These are phyloP conservation scores for Cenococcum geophilum DNA, from an alignment of 495 filamentous ascomycete genomes.

Conservation along the genomic window DNA sequence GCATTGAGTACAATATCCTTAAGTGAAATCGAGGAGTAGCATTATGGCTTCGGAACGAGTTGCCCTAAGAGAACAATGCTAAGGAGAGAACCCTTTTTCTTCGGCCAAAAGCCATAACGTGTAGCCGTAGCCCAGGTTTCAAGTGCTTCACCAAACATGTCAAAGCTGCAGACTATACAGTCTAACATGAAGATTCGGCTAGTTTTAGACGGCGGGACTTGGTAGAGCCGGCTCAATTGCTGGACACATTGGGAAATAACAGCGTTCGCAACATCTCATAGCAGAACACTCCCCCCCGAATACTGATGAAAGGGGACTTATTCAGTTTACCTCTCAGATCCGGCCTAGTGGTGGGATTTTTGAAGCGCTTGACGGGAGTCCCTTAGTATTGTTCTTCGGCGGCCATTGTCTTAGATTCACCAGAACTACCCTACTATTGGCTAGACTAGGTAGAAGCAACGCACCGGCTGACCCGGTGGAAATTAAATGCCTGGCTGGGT, in stretches of 20 bases:
- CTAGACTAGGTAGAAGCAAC: background rate
- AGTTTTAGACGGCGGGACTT: too few species aligned
- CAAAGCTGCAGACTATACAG: too few species aligned
- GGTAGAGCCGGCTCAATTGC: too few species aligned
- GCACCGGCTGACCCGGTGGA: background rate
- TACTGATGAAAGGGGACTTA: background rate
- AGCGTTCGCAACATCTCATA: too few species aligned
- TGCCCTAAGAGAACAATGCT: background rate
- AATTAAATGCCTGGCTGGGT: too few species aligned
- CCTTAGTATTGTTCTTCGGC: conserved; percentile 26
- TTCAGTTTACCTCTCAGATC: background rate
- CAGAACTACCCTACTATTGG: background rate
- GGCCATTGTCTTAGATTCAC: conserved; percentile 2
- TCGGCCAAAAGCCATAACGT: background rate
- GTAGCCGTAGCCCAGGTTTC: background rate
- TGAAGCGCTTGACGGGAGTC: conserved; percentile 1
- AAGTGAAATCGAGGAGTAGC: background rate
- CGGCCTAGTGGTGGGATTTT: background rate
- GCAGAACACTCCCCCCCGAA: too few species aligned
- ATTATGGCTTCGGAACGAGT: background rate
- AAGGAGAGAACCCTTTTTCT: background rate
- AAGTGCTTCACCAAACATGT: background rate
- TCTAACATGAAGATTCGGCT: too few species aligned
- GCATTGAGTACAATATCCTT: background rate
- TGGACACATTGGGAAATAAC: too few species aligned